A percentile compares a stretch with the other conserved stretches of the same genome.
Evolutionary conservation across 108 stramenopile genomes (phyloP).

Genomic region (Nitzschia sp.): DNA sequence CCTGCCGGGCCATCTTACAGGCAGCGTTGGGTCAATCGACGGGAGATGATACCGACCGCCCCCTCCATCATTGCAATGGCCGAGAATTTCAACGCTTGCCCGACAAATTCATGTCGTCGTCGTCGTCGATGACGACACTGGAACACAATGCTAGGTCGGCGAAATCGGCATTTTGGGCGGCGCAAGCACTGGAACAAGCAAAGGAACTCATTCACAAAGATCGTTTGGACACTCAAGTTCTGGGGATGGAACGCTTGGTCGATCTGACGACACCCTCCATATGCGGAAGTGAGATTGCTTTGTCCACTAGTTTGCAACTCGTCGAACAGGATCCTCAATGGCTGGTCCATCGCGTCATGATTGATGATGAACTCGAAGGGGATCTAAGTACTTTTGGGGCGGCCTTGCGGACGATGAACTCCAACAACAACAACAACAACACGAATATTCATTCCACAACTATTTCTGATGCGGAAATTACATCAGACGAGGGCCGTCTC

Average conservation of each 20-base stretch:
- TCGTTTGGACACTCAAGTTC: slow-evolving; percentile 52
- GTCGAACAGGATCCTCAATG: slow-evolving; percentile 2
- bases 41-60: slow-evolving; percentile 24
- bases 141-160: neutral
- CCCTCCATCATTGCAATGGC: slow-evolving; percentile 19
- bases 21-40: slow-evolving; percentile 38
- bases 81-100: slow-evolving; percentile 35
- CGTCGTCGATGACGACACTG: neutral
- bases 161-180: neutral
- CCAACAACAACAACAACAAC: no score
- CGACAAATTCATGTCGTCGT: neutral
- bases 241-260: slow-evolving; percentile 69
- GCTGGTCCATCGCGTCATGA: neutral
- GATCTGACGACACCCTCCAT: slow-evolving; percentile 50
- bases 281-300: slow-evolving; percentile 27
- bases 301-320: slow-evolving; percentile 27
- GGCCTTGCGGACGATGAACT: neutral
- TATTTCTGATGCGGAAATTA: neutral
- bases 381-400: neutral
- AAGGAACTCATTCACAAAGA: slow-evolving; percentile 56
- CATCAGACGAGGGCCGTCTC: slow-evolving; percentile 32
- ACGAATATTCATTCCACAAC: slow-evolving; percentile 6
- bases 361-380: neutral
- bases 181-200: slow-evolving; percentile 40
- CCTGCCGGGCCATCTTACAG: slow-evolving; percentile 40